Evolutionary conservation across 441 rosid species (phyloP).

Genomic region (Erodium texanum): DNA sequence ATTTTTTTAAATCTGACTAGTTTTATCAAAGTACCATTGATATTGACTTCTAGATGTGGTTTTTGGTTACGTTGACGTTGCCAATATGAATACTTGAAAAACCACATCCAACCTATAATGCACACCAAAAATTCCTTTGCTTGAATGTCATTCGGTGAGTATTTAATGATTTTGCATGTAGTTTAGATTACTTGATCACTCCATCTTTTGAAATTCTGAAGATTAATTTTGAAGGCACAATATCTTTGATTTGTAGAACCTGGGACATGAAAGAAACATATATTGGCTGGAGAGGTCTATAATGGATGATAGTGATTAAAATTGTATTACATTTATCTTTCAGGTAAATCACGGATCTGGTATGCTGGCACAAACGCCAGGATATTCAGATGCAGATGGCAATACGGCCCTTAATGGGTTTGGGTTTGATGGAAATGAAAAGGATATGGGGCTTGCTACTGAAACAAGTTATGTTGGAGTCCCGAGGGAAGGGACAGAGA

Average conservation of each 20-base stretch:
- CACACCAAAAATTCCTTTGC: too few species aligned
- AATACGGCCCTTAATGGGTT: constrained; percentile 24
- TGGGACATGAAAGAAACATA: not conserved
- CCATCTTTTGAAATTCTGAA: not conserved
- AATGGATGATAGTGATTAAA: not conserved
- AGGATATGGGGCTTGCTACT: constrained; percentile 23
- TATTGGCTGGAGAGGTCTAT: constrained; percentile 13
- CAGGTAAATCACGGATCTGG: constrained; percentile 48
- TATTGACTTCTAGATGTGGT: too few species aligned
- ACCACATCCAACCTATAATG: too few species aligned
- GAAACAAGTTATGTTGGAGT: constrained; percentile 27
- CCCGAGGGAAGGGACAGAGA: constrained; percentile 29
- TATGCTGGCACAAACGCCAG: constrained; percentile 24
- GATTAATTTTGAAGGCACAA: not conserved
- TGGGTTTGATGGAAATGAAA: constrained; percentile 27
- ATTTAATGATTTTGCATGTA: not conserved
- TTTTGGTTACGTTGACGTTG: too few species aligned
- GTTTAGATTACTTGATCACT: not conserved
- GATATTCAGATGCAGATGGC: constrained; percentile 31
- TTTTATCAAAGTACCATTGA: too few species aligned
- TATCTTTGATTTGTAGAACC: not conserved
- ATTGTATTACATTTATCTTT: constrained; percentile 12
- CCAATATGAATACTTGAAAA: too few species aligned
- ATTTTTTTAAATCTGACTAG: too few species aligned
- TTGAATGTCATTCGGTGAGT: not conserved